Evolutionary conservation across 139 green algal species (phyloP), one percentile per base, ranked within the genome.

Genomic region (Chlorella sp.): DNA sequence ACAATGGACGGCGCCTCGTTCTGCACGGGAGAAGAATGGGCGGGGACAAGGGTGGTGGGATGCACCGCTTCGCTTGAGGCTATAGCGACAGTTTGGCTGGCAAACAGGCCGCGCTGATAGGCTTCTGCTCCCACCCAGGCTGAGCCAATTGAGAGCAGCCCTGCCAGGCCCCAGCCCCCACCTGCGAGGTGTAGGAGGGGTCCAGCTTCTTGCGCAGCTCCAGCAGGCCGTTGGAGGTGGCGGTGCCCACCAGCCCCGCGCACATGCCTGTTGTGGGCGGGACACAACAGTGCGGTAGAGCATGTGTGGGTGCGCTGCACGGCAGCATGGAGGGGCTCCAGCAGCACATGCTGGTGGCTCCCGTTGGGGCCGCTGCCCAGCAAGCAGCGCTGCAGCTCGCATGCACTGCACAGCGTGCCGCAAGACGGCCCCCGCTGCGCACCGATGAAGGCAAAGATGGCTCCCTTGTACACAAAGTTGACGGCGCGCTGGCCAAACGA

Each of bases 381-480:
- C n/a, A n/a, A n/a, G n/a, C n/a, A n/a, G n/a, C n/a, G n/a, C n/a
- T n/a, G n/a, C n/a, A n/a, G n/a, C n/a, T n/a, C n/a, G n/a, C n/a
- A n/a, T n/a, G n/a, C n/a, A n/a, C n/a, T n/a, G n/a, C n/a, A n/a
- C n/a, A n/a, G n/a, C n/a, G n/a, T n/a, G n/a, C n/a, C n/a, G n/a
- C n/a, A n/a, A n/a, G n/a, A n/a, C n/a, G n/a, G n/a, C n/a, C n/a
- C n/a, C n/a, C n/a, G n/a, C 9, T 60, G 51, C 51, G 51, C 51
- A 60, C 51, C 96, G 30, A 98, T 94, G 62, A 89, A 81, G 3
- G 89, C 92, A 86, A 98, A 98, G 65, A 98, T 82, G 28, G 90
- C 64, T 43, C 92, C 95, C 92, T 97, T 98, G 94, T 97, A 97
- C 0, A 32, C 91, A 73, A 97, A 90, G 91, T 97, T 98, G 43